phyloP scores from a whole-genome alignment of 2,329 filamentous ascomycete species.

The Diplodia scrobiculata region DNA sequence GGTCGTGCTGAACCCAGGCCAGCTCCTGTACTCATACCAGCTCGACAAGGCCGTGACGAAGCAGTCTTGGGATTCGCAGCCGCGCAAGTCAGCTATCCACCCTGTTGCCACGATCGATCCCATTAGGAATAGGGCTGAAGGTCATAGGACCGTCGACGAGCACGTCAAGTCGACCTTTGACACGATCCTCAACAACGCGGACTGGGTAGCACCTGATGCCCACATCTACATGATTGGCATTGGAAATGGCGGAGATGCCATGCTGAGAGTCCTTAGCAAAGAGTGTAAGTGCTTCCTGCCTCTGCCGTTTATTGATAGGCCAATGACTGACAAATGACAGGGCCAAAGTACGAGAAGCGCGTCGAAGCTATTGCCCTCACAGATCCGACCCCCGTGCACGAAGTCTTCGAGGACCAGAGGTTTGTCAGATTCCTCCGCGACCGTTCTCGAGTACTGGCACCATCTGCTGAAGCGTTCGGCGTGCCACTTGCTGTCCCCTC shows the following conservation, averaged over 20 bases:
- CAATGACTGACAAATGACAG: not conserved
- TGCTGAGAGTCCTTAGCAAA: not conserved
- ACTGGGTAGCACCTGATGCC: constrained; percentile 53
- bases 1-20: constrained; percentile 75
- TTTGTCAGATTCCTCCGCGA: constrained; percentile 22
- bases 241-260: constrained; percentile 23
- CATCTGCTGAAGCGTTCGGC: constrained; percentile 6
- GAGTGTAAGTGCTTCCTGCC: constrained; percentile 6
- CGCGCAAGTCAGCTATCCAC: constrained; percentile 58
- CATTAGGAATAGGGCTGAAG: constrained; percentile 62
- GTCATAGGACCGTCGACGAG: constrained; percentile 58
- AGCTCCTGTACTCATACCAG: constrained; percentile 74
- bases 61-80: constrained; percentile 59
- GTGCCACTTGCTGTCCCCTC: constrained; percentile 15
- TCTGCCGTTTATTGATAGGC: not conserved
- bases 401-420: constrained; percentile 1
- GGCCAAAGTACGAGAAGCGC: constrained; percentile 20
- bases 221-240: constrained; percentile 71
- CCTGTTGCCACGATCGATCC: constrained; percentile 41
- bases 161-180: constrained; percentile 72
- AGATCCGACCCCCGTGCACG: constrained; percentile 21
- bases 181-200: constrained; percentile 55
- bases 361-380: constrained; percentile 21
- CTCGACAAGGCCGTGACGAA: constrained; percentile 62
- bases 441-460: constrained; percentile 15